Base-by-base conservation (phyloP, 208 protist species). In the Vickermania ingenoplastis region DNA sequence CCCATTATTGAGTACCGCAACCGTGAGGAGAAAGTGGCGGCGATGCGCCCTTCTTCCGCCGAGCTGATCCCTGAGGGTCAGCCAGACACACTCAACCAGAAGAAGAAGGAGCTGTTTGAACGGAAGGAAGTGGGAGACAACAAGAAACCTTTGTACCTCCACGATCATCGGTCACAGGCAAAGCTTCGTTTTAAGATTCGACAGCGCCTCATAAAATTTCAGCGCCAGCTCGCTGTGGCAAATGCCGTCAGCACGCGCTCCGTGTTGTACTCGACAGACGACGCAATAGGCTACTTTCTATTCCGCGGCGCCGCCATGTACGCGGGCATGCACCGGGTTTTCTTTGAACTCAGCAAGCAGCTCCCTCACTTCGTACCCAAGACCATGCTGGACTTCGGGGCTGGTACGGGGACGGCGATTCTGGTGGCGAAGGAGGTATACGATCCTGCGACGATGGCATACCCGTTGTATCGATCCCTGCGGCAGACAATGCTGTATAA, bases 1-100 rank as follows among this genome's bases (percentile, higher is more conserved):
- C 87, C 87, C 11, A 75, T 94, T 56, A 91, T 94, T 69, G 83
- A 89, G 66, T 94, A 94, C 70, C 78, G 87, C 55, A 89, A 94
- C 41, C 69, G 80, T 14, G 83, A 91, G 65, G 79, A 89, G 66
- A 58, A 67, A 21, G 77, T 77, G 2, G 45, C 72, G 28, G 61
- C 73, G 24, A 72, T 78, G 52, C 69, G 57, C 7, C 73, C 67
- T 41, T 77, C 75, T 45, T 67, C 78, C 1, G 75, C 67, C 2
- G 80, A 89, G 53, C 79, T 90, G 80, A 87, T 92, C 28, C 86
- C 86, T 2, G 81, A 89, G 17, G 86, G 82, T 13, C 77, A 92
- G 67, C 72, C 87, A 2, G 83, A 91, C 69, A 94, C 87, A 41
- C 71, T 94, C 22, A 94, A 94, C 70, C 81, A 91, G 58, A 91